Percentiles rank a stretch among this genome's conserved stretches.
Conservation (phyloP, 768 basidiomycete species). For the Calocybe cyanea region DNA sequence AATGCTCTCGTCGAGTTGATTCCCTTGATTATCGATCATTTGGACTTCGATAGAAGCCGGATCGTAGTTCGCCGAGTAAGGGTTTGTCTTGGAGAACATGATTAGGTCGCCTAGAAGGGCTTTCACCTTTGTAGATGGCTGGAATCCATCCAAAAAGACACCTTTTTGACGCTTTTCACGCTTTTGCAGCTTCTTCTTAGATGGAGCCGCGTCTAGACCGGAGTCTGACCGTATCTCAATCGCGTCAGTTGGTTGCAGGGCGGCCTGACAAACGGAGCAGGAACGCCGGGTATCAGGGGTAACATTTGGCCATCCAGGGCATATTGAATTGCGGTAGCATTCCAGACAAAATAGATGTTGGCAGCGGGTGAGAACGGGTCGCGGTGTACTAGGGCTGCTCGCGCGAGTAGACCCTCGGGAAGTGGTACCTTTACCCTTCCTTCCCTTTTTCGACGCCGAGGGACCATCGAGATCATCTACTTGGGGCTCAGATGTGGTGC, state of each 20-base stretch:
- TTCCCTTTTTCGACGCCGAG: slow-evolving; percentile 40
- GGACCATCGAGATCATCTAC: slow-evolving; percentile 51
- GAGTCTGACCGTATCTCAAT: slow-evolving; percentile 75
- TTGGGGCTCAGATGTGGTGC: slow-evolving; percentile 44
- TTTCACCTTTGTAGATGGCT: slow-evolving; percentile 86
- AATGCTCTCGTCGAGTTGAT: slow-evolving; percentile 61
- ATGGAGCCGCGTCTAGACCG: slow-evolving; percentile 29
- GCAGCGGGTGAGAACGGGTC: slow-evolving; percentile 83
- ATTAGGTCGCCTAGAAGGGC: slow-evolving; percentile 78
- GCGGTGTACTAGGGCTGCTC: slow-evolving; percentile 61
- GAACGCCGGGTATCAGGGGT: slow-evolving; percentile 49
- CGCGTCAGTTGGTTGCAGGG: slow-evolving; percentile 67
- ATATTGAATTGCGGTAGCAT: slow-evolving; percentile 82
- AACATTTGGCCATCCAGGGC: slow-evolving; percentile 76
- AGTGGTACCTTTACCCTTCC: slow-evolving; percentile 45
- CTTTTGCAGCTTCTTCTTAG: slow-evolving; percentile 63
- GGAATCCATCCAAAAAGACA: slow-evolving; percentile 48
- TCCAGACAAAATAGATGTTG: slow-evolving; percentile 88
- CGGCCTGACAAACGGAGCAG: slow-evolving; percentile 78
- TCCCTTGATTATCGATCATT: slow-evolving; percentile 73
- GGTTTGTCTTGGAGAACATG: slow-evolving; percentile 79
- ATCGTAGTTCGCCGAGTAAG: slow-evolving; percentile 85
- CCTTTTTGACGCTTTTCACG: slow-evolving; percentile 67
- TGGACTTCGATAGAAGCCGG: slow-evolving; percentile 68
- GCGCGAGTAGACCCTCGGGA: slow-evolving; percentile 75